Conservation (phyloP, 192 early-diverging fungal genomes). For the Backusella circina region DNA sequence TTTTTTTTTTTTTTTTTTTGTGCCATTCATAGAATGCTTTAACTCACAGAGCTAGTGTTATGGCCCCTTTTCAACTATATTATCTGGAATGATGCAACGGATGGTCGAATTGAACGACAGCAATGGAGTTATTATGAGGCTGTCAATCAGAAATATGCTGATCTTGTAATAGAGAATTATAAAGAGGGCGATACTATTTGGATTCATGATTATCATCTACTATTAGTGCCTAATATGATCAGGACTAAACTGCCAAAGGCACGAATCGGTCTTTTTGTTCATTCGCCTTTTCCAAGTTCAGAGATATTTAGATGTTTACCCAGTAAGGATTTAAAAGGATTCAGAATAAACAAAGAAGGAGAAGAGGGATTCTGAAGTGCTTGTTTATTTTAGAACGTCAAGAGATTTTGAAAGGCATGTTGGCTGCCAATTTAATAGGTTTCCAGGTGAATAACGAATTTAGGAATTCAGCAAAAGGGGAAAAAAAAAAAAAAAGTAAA, state of each 20-base stretch:
- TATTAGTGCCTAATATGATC: constrained; percentile 83
- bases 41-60: too few relatives aligned
- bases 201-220: constrained; percentile 97
- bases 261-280: constrained; percentile 91
- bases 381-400: constrained; percentile 58
- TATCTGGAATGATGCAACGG: constrained; percentile 74
- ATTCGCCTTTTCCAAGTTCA: constrained; percentile 93
- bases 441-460: constrained; percentile 72
- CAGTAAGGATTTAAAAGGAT: constrained; percentile 33
- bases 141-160: constrained; percentile 79
- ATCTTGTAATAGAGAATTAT: constrained; percentile 70
- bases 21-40: too few relatives aligned
- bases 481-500: neutral
- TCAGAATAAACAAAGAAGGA: neutral
- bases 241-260: constrained; percentile 77
- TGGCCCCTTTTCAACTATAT: constrained; percentile 98
- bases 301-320: constrained; percentile 94
- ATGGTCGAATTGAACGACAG: constrained; percentile 56
- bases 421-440: constrained; percentile 88
- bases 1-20: too few relatives aligned
- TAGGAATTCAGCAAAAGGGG: too few relatives aligned
- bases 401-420: constrained; percentile 81
- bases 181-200: constrained; percentile 83
- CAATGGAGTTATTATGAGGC: constrained; percentile 78
- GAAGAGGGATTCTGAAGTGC: neutral